Percentiles rank a stretch among this genome's conserved stretches.
Evolutionary conservation across 768 basidiomycete species (phyloP).

Genomic region (Naematelia encephala): DNA sequence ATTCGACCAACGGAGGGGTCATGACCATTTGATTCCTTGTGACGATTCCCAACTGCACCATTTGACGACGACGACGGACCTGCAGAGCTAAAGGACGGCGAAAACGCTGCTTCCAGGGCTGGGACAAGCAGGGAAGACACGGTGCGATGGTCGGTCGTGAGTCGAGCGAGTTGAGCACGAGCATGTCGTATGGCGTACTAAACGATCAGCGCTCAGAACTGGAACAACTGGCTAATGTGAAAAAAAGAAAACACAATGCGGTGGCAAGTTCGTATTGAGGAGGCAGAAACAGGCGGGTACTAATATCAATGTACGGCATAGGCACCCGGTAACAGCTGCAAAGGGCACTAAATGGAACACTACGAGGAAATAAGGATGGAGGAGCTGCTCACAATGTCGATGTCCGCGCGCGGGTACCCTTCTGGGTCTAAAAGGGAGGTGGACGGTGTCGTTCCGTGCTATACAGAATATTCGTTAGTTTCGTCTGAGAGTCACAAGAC

Average conservation of each 20-base stretch:
- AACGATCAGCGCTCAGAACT: constrained; percentile 1
- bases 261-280: background rate
- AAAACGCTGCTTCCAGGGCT: constrained; percentile 67
- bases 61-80: constrained; percentile 27
- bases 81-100: background rate
- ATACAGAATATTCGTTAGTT: constrained; percentile 1
- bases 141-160: constrained; percentile 70
- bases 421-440: constrained; percentile 77
- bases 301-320: no score
- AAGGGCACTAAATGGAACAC: background rate
- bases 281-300: background rate
- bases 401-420: constrained; percentile 80
- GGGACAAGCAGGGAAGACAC: constrained; percentile 66
- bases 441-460: constrained; percentile 41
- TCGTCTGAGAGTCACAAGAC: background rate
- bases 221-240: background rate
- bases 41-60: constrained; percentile 28
- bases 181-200: constrained; percentile 48
- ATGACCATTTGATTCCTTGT: constrained; percentile 42
- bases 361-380: background rate
- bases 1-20: constrained; percentile 20
- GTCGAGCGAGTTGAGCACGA: constrained; percentile 70
- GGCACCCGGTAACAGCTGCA: no score
- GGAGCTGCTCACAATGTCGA: constrained; percentile 63
- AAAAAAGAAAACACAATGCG: background rate